Evolutionary conservation across 768 basidiomycete genomes (phyloP), one percentile per base, ranked within the genome.

Genomic region (Tylopilus sp.): DNA sequence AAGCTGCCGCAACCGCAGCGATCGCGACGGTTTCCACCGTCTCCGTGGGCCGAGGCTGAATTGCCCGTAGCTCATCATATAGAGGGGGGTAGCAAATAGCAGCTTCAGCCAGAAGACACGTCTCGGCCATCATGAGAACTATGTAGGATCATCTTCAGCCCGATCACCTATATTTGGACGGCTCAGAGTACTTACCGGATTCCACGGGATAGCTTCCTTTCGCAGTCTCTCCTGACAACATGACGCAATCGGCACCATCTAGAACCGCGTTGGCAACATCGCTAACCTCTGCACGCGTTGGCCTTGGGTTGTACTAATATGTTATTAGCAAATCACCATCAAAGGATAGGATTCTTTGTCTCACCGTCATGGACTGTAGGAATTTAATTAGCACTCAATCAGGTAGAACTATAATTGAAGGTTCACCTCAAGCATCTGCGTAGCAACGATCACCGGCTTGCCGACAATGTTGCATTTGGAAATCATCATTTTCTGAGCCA

Each of bases 401-500:
- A 46, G 40, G 17, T 8, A 33, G 26, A 48, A 42, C 13, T 38
- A 48, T 36, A 18, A 30, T 26, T n/a, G 8, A 28, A 21, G 25
- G 61, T 75, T 53, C 55, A 88, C 89, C 80, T 98, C 95, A 60
- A 99, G 86, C 95, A 99, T 99, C 72, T 99, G 95, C 13, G 97
- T 99, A 10, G 97, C 97, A 55, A 97, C 95, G 68, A 99, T 98
- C 65, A 91, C 90, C 38, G 97, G 95, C 78, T 99, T 99, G 62
- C 97, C 97, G 48, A 82, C 86, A 65, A 95, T 89, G 78, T 97
- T 98, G 76, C 94, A 97, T 77, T 98, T 98, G 53, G 95, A 84
- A 62, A 98, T 99, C 95, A 99, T 99, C 95, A 98, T 98, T 78
- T 99, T 99, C 71, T 99, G 97, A 8, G 97, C 97, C 63, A 98